phyloP scores from a whole-genome alignment of 1,139 yeast genomes.

The Yamadazyma atmosphaerica region DNA sequence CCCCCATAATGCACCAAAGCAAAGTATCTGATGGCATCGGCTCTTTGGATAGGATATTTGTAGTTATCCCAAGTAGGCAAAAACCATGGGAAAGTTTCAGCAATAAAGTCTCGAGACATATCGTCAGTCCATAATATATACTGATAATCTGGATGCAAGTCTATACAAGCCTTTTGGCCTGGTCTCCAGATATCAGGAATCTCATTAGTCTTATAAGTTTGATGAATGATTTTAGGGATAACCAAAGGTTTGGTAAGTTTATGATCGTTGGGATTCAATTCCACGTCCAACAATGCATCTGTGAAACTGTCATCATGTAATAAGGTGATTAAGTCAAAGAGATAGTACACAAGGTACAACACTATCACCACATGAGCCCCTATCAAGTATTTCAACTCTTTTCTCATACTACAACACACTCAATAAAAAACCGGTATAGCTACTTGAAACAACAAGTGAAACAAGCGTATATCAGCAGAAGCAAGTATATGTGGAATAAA shows the following conservation, averaged over 20 bases:
- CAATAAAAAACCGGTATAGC: background rate
- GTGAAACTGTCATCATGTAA: conserved; percentile 69
- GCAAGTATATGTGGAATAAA: no score
- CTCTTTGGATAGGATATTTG: conserved; percentile 81
- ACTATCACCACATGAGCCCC: conserved; percentile 58
- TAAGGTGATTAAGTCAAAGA: conserved; percentile 74
- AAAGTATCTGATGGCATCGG: conserved; percentile 91
- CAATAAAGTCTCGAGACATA: conserved; percentile 75
- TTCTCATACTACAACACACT: conserved; percentile 36
- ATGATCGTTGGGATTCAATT: conserved; percentile 50
- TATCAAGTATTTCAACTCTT: conserved; percentile 60
- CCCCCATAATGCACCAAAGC: conserved; percentile 86
- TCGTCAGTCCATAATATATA: conserved; percentile 91
- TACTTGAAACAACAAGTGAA: background rate
- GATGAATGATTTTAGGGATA: conserved; percentile 91
- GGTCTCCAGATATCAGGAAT: conserved; percentile 81
- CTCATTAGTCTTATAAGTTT: conserved; percentile 77
- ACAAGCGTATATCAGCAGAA: no score
- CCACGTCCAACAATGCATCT: conserved; percentile 62
- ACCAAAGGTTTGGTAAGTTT: conserved; percentile 45
- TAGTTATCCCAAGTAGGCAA: conserved; percentile 74
- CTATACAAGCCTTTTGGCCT: conserved; percentile 75
- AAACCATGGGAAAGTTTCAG: conserved; percentile 84
- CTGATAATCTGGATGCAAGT: conserved; percentile 82
- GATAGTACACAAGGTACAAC: conserved; percentile 56